These are phyloP conservation scores for Trichopus zeylanicus DNA, from an alignment of 116 monocot species.

Conservation along the genomic window DNA sequence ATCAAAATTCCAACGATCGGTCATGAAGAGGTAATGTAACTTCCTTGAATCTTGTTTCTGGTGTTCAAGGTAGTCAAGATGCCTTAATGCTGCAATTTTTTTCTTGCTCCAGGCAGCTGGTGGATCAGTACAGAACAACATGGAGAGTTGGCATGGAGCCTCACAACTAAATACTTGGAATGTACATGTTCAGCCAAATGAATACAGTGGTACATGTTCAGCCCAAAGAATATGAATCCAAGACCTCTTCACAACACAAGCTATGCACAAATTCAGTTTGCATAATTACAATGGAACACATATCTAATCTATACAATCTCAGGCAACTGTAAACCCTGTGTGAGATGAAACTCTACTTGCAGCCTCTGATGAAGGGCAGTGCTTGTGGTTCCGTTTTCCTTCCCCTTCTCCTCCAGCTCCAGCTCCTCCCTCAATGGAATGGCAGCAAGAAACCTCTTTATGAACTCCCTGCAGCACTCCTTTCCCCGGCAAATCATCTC, in stretches of 20 bases:
- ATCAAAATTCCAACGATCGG: too few relatives aligned
- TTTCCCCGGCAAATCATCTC: constrained; percentile 40
- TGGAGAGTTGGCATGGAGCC: too few relatives aligned
- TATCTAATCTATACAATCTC: not conserved
- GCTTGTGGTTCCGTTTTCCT: not conserved
- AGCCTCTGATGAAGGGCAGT: constrained; percentile 43
- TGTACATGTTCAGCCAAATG: too few relatives aligned
- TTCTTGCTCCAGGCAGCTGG: too few relatives aligned
- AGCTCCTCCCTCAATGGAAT: constrained; percentile 64
- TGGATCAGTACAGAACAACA: too few relatives aligned
- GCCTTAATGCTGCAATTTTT: too few relatives aligned
- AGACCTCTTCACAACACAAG: too few relatives aligned
- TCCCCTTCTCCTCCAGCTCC: constrained; percentile 38
- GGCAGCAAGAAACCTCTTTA: constrained; percentile 54
- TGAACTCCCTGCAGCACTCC: constrained; percentile 63
- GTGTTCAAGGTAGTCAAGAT: too few relatives aligned
- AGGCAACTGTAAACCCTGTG: not conserved
- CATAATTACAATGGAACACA: not conserved
- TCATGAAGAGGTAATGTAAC: too few relatives aligned
- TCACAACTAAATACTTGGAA: too few relatives aligned
- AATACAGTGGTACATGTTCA: not conserved
- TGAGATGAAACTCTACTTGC: constrained; percentile 64
- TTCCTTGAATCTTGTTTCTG: too few relatives aligned
- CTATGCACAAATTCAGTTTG: not conserved
- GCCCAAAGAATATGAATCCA: not conserved